Evolutionary conservation across 306 rosid genomes (phyloP), one percentile per base, ranked within the genome.

Genomic region (Vigna reflexopilosa): DNA sequence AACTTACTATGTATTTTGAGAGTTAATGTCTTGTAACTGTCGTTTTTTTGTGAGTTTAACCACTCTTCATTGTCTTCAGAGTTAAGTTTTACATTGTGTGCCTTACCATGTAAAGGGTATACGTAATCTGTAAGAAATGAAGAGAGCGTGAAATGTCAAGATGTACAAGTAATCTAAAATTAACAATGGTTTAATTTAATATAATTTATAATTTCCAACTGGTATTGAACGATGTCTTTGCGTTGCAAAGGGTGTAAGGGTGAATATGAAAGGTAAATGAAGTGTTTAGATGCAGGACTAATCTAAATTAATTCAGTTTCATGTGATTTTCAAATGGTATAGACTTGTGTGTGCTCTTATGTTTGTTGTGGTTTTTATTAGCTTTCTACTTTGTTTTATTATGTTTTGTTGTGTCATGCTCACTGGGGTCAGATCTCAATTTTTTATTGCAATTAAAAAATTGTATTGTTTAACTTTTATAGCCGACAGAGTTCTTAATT

Each of bases 281-380:
- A 14, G 30, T 62, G 45, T 62, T 9, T 2, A 63, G 47, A 16
- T 15, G 12, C 50, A 30, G 20, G 4, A 19, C 5, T 59, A 1
- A 61, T 30, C 20, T 61, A 61, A 2, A 14, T 15, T 15, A 2
- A 28, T 30, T 61, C 67, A 14, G 30, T 61, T 61, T 61, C 4
- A 30, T 61, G 42, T 30, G 44, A 30, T 14, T 61, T 61, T 42
- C 67, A 61, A 13, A 6, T 61, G 44, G 19, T 30, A 61, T 30
- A 28, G 11, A 6, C 10, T 61, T 61, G 44, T 61, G 0, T 61
- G 19, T 30, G 44, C 45, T 4, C 20, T 32, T 4, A 32, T 22
- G 5, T 72, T 73, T 73, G 34, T 44, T 73, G 42, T n/a, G 47
- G 48, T n/a, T 13, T 44, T 13, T 50, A 9, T 59, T 40, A 30